Conservation (phyloP, 148 eudicot species). For the Rhododendron kiyosumense region DNA sequence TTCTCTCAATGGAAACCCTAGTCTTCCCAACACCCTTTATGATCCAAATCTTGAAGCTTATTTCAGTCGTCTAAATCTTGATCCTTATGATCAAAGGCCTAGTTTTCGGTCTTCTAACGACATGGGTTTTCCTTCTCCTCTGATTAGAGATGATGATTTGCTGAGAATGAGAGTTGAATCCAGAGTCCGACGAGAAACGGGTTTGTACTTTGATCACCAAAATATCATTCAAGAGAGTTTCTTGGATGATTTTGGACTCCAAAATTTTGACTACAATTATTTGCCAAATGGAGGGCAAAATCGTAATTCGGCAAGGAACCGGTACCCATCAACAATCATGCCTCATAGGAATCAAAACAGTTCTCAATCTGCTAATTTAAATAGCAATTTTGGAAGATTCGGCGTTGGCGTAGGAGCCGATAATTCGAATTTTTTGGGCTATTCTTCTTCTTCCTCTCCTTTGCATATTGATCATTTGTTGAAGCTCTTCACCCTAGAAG, state of each 20-base stretch:
- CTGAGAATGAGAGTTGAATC: conserved; percentile 11
- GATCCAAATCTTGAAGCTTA: neutral
- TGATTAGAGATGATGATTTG: neutral
- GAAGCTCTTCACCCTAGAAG: neutral
- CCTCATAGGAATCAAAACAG: neutral
- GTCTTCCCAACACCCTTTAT: neutral
- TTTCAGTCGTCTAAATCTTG: neutral
- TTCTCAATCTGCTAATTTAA: neutral
- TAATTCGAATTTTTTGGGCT: neutral
- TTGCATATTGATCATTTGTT: neutral
- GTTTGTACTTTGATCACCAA: neutral
- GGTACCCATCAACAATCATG: neutral
- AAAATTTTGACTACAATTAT: neutral
- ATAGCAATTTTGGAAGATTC: neutral
- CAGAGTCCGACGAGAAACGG: neutral
- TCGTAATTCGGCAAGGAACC: neutral
- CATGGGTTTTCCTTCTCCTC: neutral
- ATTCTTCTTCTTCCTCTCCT: neutral
- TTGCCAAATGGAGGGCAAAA: neutral
- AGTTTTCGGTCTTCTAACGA: neutral
- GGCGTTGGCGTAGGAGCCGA: neutral
- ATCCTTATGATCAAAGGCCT: neutral
- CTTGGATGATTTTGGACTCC: neutral
- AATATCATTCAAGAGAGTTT: neutral
- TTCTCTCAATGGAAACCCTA: neutral